These are phyloP conservation scores for Fusarium heterosporum DNA, from an alignment of 2,329 filamentous ascomycete genomes.

Conservation along the genomic window DNA sequence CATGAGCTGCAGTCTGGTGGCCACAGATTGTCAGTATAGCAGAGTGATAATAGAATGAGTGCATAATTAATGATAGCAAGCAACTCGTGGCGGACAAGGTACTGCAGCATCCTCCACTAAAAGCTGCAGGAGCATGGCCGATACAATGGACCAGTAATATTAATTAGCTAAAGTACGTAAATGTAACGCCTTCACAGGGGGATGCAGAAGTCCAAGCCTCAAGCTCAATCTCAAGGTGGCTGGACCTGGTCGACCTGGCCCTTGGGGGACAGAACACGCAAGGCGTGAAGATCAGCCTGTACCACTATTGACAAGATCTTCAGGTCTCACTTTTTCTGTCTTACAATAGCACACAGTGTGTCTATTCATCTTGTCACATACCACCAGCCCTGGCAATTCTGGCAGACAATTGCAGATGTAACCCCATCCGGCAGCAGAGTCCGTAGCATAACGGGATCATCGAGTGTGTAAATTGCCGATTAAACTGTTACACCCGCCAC, in stretches of 20 bases:
- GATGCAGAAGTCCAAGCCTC: not conserved
- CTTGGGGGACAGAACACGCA: no score
- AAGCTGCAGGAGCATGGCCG: not conserved
- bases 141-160: not conserved
- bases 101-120: not conserved
- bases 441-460: conserved; percentile 7
- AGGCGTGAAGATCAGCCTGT: no score
- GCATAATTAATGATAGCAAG: not conserved
- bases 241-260: not conserved
- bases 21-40: not conserved
- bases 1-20: not conserved
- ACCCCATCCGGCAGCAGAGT: conserved; percentile 18
- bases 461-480: not conserved
- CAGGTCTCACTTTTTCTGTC: no score
- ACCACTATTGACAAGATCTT: no score
- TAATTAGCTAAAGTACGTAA: not conserved
- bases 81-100: not conserved
- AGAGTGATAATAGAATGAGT: not conserved
- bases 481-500: conserved; percentile 7
- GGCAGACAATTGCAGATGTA: conserved; percentile 13
- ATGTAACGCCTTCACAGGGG: not conserved
- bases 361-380: no score
- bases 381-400: no score
- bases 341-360: no score
- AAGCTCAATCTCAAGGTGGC: not conserved